Evolutionary conservation across 305 asterid species (phyloP).

Genomic region (Fraxinus xanthoxyloides): DNA sequence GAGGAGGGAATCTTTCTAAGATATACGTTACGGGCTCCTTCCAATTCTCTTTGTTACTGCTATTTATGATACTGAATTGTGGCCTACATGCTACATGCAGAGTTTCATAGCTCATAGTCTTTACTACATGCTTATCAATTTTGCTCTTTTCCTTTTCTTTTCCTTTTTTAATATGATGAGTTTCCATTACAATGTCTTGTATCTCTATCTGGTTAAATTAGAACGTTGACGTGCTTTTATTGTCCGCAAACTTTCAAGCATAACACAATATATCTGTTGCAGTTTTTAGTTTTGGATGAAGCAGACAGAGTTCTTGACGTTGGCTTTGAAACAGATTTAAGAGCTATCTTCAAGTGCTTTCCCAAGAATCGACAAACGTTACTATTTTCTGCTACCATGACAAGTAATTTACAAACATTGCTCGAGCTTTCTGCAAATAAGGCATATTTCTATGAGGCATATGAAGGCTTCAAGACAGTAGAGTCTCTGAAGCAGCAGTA

Average conservation of each 20-base stretch:
- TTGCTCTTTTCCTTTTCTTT: background rate
- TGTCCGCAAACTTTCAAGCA: constrained; percentile 8
- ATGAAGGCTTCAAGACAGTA: constrained; percentile 82
- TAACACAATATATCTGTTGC: constrained; percentile 35
- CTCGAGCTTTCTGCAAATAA: constrained; percentile 85
- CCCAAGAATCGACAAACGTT: constrained; percentile 88
- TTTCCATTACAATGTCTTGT: background rate
- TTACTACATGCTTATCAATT: background rate
- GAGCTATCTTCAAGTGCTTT: constrained; percentile 75
- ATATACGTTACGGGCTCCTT: background rate
- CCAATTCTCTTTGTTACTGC: background rate
- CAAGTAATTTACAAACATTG: constrained; percentile 62
- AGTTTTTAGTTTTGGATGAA: constrained; percentile 95
- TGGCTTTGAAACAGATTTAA: constrained; percentile 79
- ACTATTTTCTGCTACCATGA: constrained; percentile 94
- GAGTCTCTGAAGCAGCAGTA: constrained; percentile 84
- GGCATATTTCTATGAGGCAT: constrained; percentile 80
- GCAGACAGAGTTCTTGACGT: constrained; percentile 90
- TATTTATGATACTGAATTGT: background rate
- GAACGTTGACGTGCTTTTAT: constrained; percentile 9
- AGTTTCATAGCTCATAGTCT: background rate
- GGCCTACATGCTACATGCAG: background rate
- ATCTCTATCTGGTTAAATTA: background rate
- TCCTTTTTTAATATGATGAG: background rate
- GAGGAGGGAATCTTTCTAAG: background rate